Evolutionary conservation across 805 yeast species (phyloP).

Genomic region (Metschnikowia borealis): DNA sequence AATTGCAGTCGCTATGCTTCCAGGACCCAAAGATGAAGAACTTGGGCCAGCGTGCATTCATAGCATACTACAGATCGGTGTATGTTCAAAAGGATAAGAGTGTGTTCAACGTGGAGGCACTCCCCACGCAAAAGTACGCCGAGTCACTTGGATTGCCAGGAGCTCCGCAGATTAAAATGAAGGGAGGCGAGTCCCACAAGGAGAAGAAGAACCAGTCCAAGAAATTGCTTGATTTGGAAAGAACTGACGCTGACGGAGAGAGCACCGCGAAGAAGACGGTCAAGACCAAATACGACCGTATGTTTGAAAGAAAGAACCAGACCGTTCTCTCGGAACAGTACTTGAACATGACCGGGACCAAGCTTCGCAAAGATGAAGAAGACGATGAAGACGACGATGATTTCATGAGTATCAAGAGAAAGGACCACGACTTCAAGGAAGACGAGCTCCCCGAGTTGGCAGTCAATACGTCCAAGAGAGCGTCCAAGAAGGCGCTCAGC

Average conservation of each 20-base stretch:
- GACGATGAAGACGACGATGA: conserved; percentile 56
- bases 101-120: conserved; percentile 69
- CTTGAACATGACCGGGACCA: conserved; percentile 58
- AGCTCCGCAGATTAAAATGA: conserved; percentile 85
- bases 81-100: conserved; percentile 84
- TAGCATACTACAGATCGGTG: conserved; percentile 82
- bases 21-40: conserved; percentile 88
- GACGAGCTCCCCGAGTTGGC: conserved; percentile 60
- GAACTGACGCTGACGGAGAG: conserved; percentile 57
- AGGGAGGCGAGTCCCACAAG: conserved; percentile 54
- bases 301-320: conserved; percentile 94
- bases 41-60: conserved; percentile 92
- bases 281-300: conserved; percentile 86
- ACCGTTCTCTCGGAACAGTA: conserved; percentile 88
- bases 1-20: conserved; percentile 86
- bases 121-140: conserved; percentile 84
- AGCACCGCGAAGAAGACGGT: conserved; percentile 40
- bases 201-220: conserved; percentile 80
- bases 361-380: conserved; percentile 19
- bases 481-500: conserved; percentile 79
- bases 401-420: conserved; percentile 76
- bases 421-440: conserved; percentile 66
- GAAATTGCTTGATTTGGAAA: conserved; percentile 54
- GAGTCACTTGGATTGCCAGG: conserved; percentile 90
- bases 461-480: conserved; percentile 75